Base-by-base conservation (phyloP, 2,329 filamentous ascomycete genomes). In the Erysiphe pulchra region DNA sequence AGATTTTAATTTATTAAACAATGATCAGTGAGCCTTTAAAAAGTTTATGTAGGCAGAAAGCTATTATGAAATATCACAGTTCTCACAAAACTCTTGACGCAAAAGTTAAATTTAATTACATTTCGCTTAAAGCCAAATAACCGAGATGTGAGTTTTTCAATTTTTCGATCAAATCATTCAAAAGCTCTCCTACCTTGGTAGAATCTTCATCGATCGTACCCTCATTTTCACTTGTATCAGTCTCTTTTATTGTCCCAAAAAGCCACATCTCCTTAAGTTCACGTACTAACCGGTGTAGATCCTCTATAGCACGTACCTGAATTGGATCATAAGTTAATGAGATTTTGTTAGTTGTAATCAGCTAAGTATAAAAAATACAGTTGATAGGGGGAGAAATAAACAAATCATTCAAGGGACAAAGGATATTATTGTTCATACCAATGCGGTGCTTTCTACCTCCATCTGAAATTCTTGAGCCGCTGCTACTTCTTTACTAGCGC, bases 181-280 rank as follows among this genome's bases (percentile, higher is more conserved):
- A 45, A 46, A 57, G 39, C 32, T 54, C 51, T 18, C 52, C 53
- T 20, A 56, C 55, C 44, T 50, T 53, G 44, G 60, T 59, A 37
- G 61, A 55, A 44, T 67, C 60, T 4, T 51, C 50, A 33, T 57
- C 54, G 31, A 66, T 64, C 47, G 61, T 59, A 9, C 50, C 50
- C 40, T 61, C 60, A 39, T 60, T 51, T 45, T 63, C 61, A 34
- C 63, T 63, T 44, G 66, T 62, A 39, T 62, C 63, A 4, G 65
- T 60, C 41, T 57, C 60, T 47, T 61, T 60, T 20, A 70, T 56
- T 1, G 66, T 62, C 1, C 68, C 67, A 46, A 63, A 61, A 11
- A 68, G 59, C 66, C 66, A 69, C 20, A 70, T 58, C 46, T 65
- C 62, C 50, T 68, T 67, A 47, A 71, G 59, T 49, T 65, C 63